Percentiles rank a stretch among this genome's conserved stretches.
These are phyloP conservation scores for Apiospora saccharicola DNA, from an alignment of 2,329 filamentous ascomycete species.

Conservation along the genomic window DNA sequence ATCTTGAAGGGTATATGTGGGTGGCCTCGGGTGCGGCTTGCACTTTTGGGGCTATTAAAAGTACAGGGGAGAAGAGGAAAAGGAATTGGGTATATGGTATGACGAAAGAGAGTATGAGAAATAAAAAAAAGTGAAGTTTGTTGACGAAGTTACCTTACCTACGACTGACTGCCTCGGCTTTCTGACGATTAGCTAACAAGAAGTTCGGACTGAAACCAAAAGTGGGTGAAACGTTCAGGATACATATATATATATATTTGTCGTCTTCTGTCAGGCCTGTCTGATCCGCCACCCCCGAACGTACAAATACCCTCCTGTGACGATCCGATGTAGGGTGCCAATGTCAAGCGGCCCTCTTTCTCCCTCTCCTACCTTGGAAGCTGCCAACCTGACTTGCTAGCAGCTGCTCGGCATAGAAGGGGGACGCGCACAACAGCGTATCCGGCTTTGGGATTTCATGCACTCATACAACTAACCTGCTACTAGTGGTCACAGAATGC, in stretches of 20 bases:
- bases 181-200: conserved; percentile 19
- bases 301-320: neutral
- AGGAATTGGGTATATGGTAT: conserved; percentile 1
- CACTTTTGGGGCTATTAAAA: neutral
- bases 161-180: neutral
- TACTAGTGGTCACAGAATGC: conserved; percentile 13
- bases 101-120: neutral
- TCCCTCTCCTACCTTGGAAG: conserved; percentile 8
- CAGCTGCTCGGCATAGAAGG: neutral
- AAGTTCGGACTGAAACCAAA: conserved; percentile 18
- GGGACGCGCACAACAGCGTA: neutral
- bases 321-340: neutral
- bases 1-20: conserved; percentile 30
- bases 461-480: neutral
- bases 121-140: neutral
- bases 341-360: neutral
- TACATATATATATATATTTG: neutral
- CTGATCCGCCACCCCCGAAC: conserved; percentile 1
- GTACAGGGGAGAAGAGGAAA: neutral
- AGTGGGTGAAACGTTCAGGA: conserved; percentile 18
- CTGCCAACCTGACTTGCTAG: neutral
- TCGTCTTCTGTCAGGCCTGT: neutral
- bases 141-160: conserved; percentile 10
- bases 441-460: conserved; percentile 8
- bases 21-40: conserved; percentile 8